These are phyloP conservation scores for Colletotrichum lindemuthianum DNA, from an alignment of 2,329 filamentous ascomycete genomes.

Conservation along the genomic window DNA sequence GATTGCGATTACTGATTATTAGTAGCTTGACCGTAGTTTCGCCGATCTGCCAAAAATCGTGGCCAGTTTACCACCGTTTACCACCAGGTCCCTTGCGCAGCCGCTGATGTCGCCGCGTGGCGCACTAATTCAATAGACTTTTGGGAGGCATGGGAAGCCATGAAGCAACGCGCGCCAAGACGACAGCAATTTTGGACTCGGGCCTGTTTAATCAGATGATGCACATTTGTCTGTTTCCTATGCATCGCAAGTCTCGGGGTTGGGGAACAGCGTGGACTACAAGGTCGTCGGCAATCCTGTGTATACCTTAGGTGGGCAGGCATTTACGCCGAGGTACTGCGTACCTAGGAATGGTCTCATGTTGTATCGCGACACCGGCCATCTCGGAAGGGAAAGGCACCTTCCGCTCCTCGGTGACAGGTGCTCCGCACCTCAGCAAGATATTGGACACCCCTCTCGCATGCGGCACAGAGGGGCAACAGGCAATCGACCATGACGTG, in stretches of 20 bases:
- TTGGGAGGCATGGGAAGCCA: too few species aligned
- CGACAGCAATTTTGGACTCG: conserved; percentile 8
- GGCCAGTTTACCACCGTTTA: too few species aligned
- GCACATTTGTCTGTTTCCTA: conserved; percentile 21
- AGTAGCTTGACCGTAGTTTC: too few species aligned
- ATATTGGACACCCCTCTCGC: not conserved
- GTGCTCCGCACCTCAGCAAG: not conserved
- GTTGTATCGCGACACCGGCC: conserved; percentile 11
- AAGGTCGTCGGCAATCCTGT: too few species aligned
- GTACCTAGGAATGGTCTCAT: conserved; percentile 5
- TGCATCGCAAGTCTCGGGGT: not conserved
- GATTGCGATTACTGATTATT: too few species aligned
- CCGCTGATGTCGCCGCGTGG: too few species aligned
- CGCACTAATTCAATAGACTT: too few species aligned
- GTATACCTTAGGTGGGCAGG: too few species aligned
- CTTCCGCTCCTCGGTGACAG: not conserved
- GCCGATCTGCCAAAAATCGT: too few species aligned
- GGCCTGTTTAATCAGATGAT: conserved; percentile 28
- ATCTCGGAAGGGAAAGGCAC: conserved; percentile 6
- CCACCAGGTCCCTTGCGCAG: too few species aligned
- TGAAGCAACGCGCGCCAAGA: not conserved
- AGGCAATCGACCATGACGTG: not conserved
- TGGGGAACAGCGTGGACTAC: too few species aligned
- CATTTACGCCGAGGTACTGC: too few species aligned
- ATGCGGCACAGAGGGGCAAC: conserved; percentile 1